phyloP scores from a whole-genome alignment of 768 basidiomycete species.

The Peribolospora kevripleyi region DNA sequence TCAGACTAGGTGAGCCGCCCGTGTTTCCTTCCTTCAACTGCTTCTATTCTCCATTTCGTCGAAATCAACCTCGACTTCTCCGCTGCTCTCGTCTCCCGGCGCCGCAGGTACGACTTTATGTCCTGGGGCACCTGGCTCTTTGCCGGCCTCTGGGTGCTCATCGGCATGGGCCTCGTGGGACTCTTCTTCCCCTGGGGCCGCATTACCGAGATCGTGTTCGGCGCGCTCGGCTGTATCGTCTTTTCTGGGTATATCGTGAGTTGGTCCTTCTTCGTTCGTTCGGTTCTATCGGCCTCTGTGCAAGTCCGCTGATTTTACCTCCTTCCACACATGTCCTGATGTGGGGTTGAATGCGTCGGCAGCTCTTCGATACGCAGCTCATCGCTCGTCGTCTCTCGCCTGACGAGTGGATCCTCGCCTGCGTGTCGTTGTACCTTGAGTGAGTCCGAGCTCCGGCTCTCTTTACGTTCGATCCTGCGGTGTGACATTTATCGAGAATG shows the following conservation, averaged over 20 bases:
- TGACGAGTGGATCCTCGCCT: conserved; percentile 78
- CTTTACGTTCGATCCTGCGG: not conserved
- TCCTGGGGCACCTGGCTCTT: conserved; percentile 80
- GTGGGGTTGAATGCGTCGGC: not conserved
- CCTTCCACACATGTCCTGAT: conserved; percentile 1
- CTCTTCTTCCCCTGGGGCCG: conserved; percentile 65
- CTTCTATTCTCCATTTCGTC: not conserved
- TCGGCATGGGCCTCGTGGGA: conserved; percentile 30
- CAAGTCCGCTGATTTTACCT: too few species aligned
- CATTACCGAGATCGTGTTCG: conserved; percentile 44
- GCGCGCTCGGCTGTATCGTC: conserved; percentile 5
- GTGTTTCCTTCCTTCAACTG: not conserved
- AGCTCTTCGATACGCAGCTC: conserved; percentile 58
- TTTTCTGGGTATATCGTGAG: conserved; percentile 6
- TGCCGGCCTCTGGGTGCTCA: conserved; percentile 27
- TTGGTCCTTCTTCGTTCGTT: not conserved
- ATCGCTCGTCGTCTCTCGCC: conserved; percentile 73
- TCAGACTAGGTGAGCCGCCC: conserved; percentile 42
- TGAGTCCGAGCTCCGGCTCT: conserved; percentile 22
- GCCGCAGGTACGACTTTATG: conserved; percentile 59
- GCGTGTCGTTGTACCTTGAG: conserved; percentile 87
- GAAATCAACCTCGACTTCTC: not conserved
- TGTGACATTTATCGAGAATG: not conserved
- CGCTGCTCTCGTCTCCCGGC: not conserved
- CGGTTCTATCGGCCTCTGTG: not conserved